Conservation (phyloP, 768 basidiomycete species). For the Macrolepiota albuminosa region DNA sequence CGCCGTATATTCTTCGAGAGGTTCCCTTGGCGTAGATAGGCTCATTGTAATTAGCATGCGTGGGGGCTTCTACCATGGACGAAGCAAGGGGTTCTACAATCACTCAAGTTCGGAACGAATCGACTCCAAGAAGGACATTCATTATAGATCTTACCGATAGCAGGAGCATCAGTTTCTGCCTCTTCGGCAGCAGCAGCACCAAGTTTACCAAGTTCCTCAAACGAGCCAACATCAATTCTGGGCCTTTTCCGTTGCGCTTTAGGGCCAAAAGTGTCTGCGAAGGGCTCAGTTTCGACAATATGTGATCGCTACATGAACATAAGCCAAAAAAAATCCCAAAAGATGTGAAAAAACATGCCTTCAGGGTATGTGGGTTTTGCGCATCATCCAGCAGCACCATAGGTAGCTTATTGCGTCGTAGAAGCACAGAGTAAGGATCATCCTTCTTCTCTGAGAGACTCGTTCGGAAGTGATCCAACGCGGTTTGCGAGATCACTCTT, state of each 20-base stretch:
- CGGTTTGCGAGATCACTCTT: slow-evolving; percentile 95
- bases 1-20: slow-evolving; percentile 92
- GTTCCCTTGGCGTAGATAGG: slow-evolving; percentile 96
- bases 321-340: background rate
- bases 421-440: slow-evolving; percentile 93
- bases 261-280: slow-evolving; percentile 90
- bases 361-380: slow-evolving; percentile 71
- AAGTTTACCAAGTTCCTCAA: slow-evolving; percentile 81
- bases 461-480: slow-evolving; percentile 93
- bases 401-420: slow-evolving; percentile 92
- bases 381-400: slow-evolving; percentile 95
- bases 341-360: slow-evolving; percentile 36
- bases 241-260: slow-evolving; percentile 94
- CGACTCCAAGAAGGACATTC: background rate
- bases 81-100: slow-evolving; percentile 43
- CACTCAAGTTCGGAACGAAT: background rate
- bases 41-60: slow-evolving; percentile 78
- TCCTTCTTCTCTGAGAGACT: slow-evolving; percentile 79
- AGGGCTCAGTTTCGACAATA: slow-evolving; percentile 95
- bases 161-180: slow-evolving; percentile 41
- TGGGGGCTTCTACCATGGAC: slow-evolving; percentile 46
- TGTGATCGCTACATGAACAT: slow-evolving; percentile 62
- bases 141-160: slow-evolving; percentile 35
- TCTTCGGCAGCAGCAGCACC: slow-evolving; percentile 53
- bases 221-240: slow-evolving; percentile 80